Base-by-base conservation (phyloP, 176 grass and related monocot species). In the Lolium multiflorum region DNA sequence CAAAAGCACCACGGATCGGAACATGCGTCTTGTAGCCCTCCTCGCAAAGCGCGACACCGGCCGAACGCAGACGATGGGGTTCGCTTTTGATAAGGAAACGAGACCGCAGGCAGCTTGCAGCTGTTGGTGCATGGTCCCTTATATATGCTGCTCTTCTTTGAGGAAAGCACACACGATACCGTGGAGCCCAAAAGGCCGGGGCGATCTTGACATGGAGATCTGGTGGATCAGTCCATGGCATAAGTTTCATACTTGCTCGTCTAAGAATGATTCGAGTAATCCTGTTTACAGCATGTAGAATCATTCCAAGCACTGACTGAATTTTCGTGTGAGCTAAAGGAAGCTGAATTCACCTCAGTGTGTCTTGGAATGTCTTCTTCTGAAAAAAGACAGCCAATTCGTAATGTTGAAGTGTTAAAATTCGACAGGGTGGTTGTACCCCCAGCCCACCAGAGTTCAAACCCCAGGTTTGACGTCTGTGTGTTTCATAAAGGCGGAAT, bases 1-100 rank as follows among this genome's bases (percentile, higher is more conserved):
- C 81, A 78, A 88, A 91, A 82, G 82, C 86, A 37, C 22, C 86
- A 88, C 17, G 82, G 51, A 54, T 76, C 25, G 24, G 25, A 77
- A 77, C 85, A 85, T 77, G 85, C 86, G 62, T 85, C 77, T 82
- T 88, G 76, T 81, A 88, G 86, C 82, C 82, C 77, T 85, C 52
- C 77, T 85, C 61, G 51, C 81, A 81, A 84, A 84, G 85, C 26
- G 74, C 57, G 6, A 37, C 56, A 14, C 56, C 57, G 89, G 74
- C 57, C 38, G 89, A 74, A 79, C 55, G 31, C 83, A 86, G 47
- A 26, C 44, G 47, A 46, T 38, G 73, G 46, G 47, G 51, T 44
- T 87, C 24, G 12, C 76, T 71, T 79, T 86, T 87, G 58, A 50
- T 87, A 84, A 66, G 38, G 16, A 43, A 61, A 43, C 50, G 26